phyloP scores from a whole-genome alignment of 169 alveolate species.

The Plasmodium reichenowi region DNA sequence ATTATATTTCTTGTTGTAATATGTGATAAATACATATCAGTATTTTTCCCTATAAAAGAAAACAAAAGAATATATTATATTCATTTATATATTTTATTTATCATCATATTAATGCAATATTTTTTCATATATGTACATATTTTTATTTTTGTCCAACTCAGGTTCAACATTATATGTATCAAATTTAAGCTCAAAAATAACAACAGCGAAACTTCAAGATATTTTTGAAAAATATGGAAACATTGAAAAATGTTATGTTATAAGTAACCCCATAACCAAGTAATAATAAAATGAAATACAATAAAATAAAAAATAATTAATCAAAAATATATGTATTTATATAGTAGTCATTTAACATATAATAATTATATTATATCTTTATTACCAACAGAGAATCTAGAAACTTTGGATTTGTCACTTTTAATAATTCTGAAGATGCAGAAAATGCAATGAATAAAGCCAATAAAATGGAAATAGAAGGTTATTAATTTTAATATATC shows the following conservation, averaged over 20 bases:
- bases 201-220: constrained; percentile 66
- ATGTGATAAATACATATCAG: too few species aligned
- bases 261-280: constrained; percentile 74
- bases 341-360: background rate
- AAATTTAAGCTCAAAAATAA: constrained; percentile 73
- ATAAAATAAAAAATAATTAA: background rate
- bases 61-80: background rate
- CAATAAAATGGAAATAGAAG: constrained; percentile 74
- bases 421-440: constrained; percentile 53
- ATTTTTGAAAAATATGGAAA: constrained; percentile 69
- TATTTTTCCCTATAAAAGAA: background rate
- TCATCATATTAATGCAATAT: background rate
- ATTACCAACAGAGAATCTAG: constrained; percentile 58
- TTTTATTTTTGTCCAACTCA: background rate
- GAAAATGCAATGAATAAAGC: constrained; percentile 68
- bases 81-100: background rate
- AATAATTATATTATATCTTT: background rate
- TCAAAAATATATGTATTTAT: background rate
- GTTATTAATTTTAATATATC: constrained; percentile 18
- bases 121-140: background rate
- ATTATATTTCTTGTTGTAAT: background rate
- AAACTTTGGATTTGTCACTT: constrained; percentile 75
- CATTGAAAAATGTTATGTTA: constrained; percentile 71
- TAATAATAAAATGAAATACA: background rate
- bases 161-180: constrained; percentile 75